Evolutionary conservation across 768 basidiomycete genomes (phyloP).

Genomic region (Lepiota brunneoincarnata): DNA sequence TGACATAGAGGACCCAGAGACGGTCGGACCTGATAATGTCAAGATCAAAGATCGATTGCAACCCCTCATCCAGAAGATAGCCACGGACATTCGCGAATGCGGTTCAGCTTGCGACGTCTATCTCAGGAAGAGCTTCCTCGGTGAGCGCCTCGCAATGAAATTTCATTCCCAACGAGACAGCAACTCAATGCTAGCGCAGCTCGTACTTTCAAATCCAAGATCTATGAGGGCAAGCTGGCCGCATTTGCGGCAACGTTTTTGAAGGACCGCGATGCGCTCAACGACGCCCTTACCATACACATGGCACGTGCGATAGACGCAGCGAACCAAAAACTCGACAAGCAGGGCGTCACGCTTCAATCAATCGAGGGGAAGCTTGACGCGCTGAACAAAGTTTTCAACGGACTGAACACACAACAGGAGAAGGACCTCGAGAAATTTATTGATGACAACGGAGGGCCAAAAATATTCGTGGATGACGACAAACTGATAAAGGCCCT

Average conservation of each 20-base stretch:
- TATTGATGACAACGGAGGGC: conserved; percentile 38
- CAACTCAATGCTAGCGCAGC: conserved; percentile 19
- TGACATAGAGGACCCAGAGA: conserved; percentile 20
- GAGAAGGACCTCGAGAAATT: conserved; percentile 36
- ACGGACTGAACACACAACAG: conserved; percentile 34
- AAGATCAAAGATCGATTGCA: conserved; percentile 28
- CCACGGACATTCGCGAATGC: conserved; percentile 38
- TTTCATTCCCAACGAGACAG: too few species aligned
- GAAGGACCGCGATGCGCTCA: conserved; percentile 31
- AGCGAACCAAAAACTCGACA: conserved; percentile 29
- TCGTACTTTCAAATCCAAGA: conserved; percentile 30
- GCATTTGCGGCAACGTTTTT: conserved; percentile 30
- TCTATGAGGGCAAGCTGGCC: conserved; percentile 37
- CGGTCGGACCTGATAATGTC: conserved; percentile 28
- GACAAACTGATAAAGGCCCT: conserved; percentile 30
- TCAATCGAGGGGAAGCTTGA: conserved; percentile 29
- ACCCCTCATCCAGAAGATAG: conserved; percentile 26
- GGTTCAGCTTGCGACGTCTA: conserved; percentile 46
- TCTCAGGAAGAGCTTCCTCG: conserved; percentile 38
- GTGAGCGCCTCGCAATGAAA: conserved; percentile 19
- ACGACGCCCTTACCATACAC: conserved; percentile 35
- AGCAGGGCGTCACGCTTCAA: conserved; percentile 16
- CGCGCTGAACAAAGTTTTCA: conserved; percentile 30
- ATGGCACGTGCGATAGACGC: conserved; percentile 34
- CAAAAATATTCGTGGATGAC: conserved; percentile 29